Conservation (phyloP, 805 yeast genomes). For the Candida glaebosa region DNA sequence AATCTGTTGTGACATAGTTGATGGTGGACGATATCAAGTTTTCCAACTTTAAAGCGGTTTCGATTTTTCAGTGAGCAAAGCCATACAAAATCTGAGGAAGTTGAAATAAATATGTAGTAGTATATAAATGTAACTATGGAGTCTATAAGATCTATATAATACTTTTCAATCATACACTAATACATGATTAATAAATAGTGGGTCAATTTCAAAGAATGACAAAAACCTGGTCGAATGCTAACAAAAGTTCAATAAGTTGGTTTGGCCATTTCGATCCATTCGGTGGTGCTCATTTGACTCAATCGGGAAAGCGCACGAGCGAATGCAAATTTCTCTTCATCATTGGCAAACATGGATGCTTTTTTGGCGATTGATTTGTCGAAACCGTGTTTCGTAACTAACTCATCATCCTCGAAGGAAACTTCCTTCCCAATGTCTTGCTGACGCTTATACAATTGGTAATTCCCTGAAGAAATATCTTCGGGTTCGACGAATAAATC, state of each 20-base stretch:
- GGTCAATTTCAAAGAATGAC: too few relatives aligned
- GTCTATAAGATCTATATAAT: neutral
- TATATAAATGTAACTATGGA: neutral
- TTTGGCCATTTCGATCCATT: constrained; percentile 67
- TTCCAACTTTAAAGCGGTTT: too few relatives aligned
- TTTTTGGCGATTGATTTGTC: constrained; percentile 67
- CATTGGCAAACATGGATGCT: constrained; percentile 79
- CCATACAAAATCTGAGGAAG: too few relatives aligned
- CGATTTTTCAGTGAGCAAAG: too few relatives aligned
- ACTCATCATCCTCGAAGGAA: constrained; percentile 50
- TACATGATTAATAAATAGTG: neutral
- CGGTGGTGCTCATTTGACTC: constrained; percentile 89
- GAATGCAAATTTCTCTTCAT: constrained; percentile 95
- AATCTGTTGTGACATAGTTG: constrained; percentile 3
- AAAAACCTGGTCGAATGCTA: too few relatives aligned
- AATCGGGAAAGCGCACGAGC: constrained; percentile 90
- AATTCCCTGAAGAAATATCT: constrained; percentile 48
- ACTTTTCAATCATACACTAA: neutral
- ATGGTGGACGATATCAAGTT: too few relatives aligned
- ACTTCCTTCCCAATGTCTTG: constrained; percentile 34
- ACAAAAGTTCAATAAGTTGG: constrained; percentile 3
- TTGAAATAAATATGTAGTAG: neutral
- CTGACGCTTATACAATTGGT: constrained; percentile 38
- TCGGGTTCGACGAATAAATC: constrained; percentile 85
- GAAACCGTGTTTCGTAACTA: constrained; percentile 75